phyloP scores from a whole-genome alignment of 2,329 filamentous ascomycete species.

The Corinectria fuckeliana region DNA sequence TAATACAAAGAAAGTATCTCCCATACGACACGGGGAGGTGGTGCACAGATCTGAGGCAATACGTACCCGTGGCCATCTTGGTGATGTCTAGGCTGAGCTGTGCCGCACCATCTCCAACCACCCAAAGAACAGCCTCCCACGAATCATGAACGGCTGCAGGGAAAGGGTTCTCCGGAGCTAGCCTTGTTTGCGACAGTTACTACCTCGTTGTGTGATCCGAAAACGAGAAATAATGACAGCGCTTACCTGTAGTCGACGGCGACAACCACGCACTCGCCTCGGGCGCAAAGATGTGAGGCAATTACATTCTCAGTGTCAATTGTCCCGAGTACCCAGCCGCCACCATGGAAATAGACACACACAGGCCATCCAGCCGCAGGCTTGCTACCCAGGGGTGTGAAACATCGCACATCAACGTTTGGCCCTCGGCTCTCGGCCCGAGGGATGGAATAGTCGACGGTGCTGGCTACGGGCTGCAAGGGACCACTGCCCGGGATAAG shows the following conservation, averaged over 20 bases:
- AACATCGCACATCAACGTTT: slow-evolving; percentile 55
- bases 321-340: slow-evolving; percentile 31
- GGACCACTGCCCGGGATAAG: slow-evolving; percentile 60
- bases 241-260: slow-evolving; percentile 60
- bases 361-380: slow-evolving; percentile 60
- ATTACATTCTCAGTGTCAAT: slow-evolving; percentile 7
- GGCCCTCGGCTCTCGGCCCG: slow-evolving; percentile 55
- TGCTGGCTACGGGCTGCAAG: slow-evolving; percentile 53
- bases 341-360: slow-evolving; percentile 63
- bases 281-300: slow-evolving; percentile 47
- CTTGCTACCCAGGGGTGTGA: slow-evolving; percentile 53
- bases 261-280: slow-evolving; percentile 59
- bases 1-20: neutral
- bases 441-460: slow-evolving; percentile 50
- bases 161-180: slow-evolving; percentile 63
- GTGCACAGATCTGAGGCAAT: neutral
- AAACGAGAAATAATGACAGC: slow-evolving; percentile 6
- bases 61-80: slow-evolving; percentile 24
- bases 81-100: slow-evolving; percentile 48
- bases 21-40: neutral
- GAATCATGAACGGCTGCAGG: slow-evolving; percentile 63
- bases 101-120: slow-evolving; percentile 36
- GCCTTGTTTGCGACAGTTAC: slow-evolving; percentile 38
- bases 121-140: slow-evolving; percentile 62
- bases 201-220: neutral